Evolutionary conservation across 202 grass and related monocot genomes (phyloP).

Genomic region (Schoenoplectus tabernaemontani): DNA sequence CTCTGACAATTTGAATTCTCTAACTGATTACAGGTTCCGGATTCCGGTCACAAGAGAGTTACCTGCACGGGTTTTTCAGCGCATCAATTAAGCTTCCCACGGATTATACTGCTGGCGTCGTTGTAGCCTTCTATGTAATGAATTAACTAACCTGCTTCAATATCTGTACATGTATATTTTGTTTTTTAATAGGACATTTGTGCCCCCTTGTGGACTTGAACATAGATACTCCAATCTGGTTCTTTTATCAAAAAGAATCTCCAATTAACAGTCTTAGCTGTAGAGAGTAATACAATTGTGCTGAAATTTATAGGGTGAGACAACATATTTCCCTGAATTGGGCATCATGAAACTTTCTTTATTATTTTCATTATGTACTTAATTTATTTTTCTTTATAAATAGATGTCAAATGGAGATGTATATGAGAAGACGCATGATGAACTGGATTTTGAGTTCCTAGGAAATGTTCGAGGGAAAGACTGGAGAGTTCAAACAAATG

Average conservation of each 20-base stretch:
- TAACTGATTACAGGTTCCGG: constrained; percentile 52
- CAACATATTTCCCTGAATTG: not conserved
- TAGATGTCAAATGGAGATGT: constrained; percentile 81
- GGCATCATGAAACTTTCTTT: not conserved
- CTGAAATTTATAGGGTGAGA: not conserved
- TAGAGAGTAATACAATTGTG: not conserved
- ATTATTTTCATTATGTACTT: not conserved
- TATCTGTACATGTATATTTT: not conserved
- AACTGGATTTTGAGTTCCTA: constrained; percentile 94
- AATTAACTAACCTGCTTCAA: not conserved
- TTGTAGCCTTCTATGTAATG: constrained; percentile 92
- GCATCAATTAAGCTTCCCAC: constrained; percentile 86
- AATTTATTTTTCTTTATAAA: not conserved
- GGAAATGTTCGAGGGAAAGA: constrained; percentile 61
- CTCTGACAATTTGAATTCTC: not conserved
- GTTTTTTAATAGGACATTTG: not conserved
- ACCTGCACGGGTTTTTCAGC: constrained; percentile 75
- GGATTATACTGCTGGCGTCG: constrained; percentile 73
- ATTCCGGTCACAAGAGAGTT: constrained; percentile 60
- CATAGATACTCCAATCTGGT: too few relatives aligned
- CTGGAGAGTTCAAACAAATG: constrained; percentile 91
- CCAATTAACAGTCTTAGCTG: not conserved
- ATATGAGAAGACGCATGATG: constrained; percentile 77
- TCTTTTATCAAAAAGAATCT: not conserved
- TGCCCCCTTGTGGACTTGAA: not conserved